Evolutionary conservation across 352 stramenopile genomes (phyloP).

Genomic region (Pelagophyceae sp.): DNA sequence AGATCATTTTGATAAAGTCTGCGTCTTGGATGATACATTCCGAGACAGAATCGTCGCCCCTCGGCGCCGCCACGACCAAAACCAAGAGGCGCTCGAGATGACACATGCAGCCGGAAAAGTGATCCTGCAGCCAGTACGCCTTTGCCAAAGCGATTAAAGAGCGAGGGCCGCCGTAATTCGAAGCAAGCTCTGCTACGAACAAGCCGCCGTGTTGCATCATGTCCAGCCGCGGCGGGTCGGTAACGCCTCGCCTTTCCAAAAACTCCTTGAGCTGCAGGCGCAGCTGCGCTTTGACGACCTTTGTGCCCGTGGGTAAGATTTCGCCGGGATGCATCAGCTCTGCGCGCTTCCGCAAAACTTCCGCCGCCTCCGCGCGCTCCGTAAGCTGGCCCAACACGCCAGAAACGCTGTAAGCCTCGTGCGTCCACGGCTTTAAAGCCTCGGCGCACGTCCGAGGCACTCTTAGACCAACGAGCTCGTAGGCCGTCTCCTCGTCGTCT

Average conservation of each 20-base stretch:
- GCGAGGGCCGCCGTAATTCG: background rate
- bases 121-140: no score
- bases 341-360: background rate
- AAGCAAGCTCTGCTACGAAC: background rate
- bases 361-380: background rate
- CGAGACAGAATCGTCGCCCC: no score
- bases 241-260: background rate
- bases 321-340: no score
- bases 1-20: no score
- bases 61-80: no score
- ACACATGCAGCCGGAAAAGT: background rate
- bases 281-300: background rate
- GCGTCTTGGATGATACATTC: no score
- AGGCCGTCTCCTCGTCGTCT: background rate
- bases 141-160: no score
- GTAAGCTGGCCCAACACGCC: background rate
- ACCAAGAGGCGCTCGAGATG: background rate
- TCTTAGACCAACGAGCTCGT: background rate
- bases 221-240: background rate
- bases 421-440: background rate
- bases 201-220: background rate
- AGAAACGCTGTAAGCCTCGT: background rate
- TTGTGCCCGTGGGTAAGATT: background rate
- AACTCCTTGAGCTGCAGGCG: background rate
- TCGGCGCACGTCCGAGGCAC: background rate